Base-by-base conservation (phyloP, 306 rosid genomes). In the Cyclanthera cordifolia region DNA sequence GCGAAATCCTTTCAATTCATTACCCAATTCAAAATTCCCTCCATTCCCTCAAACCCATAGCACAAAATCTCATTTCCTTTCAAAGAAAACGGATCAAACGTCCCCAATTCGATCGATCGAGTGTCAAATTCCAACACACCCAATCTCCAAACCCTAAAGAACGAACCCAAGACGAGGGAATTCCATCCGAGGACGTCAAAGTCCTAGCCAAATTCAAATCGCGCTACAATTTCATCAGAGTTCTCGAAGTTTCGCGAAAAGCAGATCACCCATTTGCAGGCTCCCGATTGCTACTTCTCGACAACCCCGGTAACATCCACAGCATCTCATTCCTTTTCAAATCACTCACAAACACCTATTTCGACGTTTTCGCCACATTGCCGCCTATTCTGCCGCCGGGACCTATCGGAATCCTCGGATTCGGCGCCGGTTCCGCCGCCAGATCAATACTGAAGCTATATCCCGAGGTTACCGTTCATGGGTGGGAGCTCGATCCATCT, bases 261-360 rank as follows among this genome's bases (percentile, higher is more conserved):
- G 85, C 91, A 17, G 83, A 86, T 28, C 96, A 93, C 83, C 95
- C 96, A 13, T 74, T 93, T 57, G 87, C 95, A n/a, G 96, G 94
- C 3, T 84, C 96, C 13, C 67, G 99, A 20, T 86, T 93, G 5
- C 99, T 93, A 41, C 99, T 89, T 13, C 88, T 93, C 0, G 96
- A 93, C 32, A 65, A n/a, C 28, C 96, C 99, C 3, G 96, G 96
- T 50, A 90, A 93, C 86, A 90, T 93, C 71, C 99, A 90, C 87
- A 90, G 94, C 84, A 82, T 93, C 28, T 87, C 95, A 0, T 87
- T 81, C 83, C 85, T 67, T 23, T 82, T 83, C 85, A 87, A 80
- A 63, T 37, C 87, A 39, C 74, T 87, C 57, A 87, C 95, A 47
- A 27, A 74, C 71, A 86, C 95, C n/a, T 93, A 90, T 83, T 87